Percentiles rank a stretch among this genome's conserved stretches.
These are phyloP conservation scores for Neonectria coccinea DNA, from an alignment of 2,329 filamentous ascomycete genomes.

Conservation along the genomic window DNA sequence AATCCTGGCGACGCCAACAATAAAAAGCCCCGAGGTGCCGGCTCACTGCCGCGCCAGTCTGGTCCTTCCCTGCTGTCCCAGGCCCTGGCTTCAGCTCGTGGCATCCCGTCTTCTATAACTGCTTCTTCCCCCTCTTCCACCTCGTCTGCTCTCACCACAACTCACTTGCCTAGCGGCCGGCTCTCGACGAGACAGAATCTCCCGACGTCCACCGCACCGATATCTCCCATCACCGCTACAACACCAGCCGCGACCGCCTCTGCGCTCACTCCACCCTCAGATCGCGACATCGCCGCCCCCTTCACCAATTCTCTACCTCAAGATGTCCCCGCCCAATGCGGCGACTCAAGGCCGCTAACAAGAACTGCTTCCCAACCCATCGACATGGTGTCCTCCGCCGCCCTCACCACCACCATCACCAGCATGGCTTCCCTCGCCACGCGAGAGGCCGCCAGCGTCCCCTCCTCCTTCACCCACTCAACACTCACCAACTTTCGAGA, in stretches of 20 bases:
- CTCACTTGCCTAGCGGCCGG: conserved; percentile 30
- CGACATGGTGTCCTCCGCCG: conserved; percentile 50
- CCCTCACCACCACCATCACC: conserved; percentile 49
- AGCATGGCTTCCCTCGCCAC: conserved; percentile 45
- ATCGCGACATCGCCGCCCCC: conserved; percentile 36
- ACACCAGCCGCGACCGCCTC: conserved; percentile 20
- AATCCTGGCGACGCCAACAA: conserved; percentile 43
- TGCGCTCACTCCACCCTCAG: conserved; percentile 29
- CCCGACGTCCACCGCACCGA: conserved; percentile 32
- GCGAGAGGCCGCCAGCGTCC: conserved; percentile 47
- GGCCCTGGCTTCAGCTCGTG: conserved; percentile 69
- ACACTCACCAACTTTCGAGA: conserved; percentile 51
- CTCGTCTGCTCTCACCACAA: conserved; percentile 16
- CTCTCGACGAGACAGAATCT: conserved; percentile 48
- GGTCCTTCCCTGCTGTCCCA: conserved; percentile 69
- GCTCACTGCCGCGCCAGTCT: conserved; percentile 56
- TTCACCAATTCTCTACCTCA: conserved; percentile 32
- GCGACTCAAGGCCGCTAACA: conserved; percentile 54
- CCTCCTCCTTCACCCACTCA: conserved; percentile 50
- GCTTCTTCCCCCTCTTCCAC: conserved; percentile 14
- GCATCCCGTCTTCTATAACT: conserved; percentile 52
- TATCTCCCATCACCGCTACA: conserved; percentile 19
- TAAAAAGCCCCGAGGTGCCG: conserved; percentile 60
- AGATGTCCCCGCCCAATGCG: conserved; percentile 53
- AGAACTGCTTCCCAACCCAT: conserved; percentile 49